Evolutionary conservation across 306 rosid genomes (phyloP), one percentile per base, ranked within the genome.

Genomic region (Rosa lucieae): DNA sequence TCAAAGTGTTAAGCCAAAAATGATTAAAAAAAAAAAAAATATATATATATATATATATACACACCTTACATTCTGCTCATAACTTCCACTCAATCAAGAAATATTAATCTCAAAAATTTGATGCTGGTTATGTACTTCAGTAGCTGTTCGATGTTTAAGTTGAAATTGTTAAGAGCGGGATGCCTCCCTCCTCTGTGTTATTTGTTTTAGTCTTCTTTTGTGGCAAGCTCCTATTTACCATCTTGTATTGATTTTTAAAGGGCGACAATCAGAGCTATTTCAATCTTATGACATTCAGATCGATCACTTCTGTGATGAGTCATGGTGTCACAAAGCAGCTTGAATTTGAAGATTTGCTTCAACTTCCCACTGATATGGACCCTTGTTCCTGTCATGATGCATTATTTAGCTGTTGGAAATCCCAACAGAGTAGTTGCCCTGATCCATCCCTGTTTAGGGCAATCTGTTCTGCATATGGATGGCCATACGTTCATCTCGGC

Each of bases 401-500:
- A 82, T 83, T 92, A 77, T 80, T 74, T 68, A 79, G 82, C 81
- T 86, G 89, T 81, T 94, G 99, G 99, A 80, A 74, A 84, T 86
- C 78, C 78, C 97, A 92, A 81, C 70, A 81, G 80, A 82, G 79
- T 73, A 79, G 81, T 71, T 62, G 58, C 76, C 84, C 91, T 62
- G 87, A 66, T 23, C 92, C 97, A 56, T 91, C 97, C 67, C 85
- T 94, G 47, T 79, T 94, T 79, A 85, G 89, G 89, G 97, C 97
- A 74, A 83, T 92, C 40, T 92, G 92, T 84, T 68, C 69, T 85
- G 99, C 97, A 74, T 94, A 92, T 88, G 97, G 99, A 72, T 92
- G 97, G 99, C 97, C 95, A 55, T 94, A 94, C 79, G 68, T 85
- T 76, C 67, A 86, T 87, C 89, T 92, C 70, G 99, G 99, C 67